phyloP scores from a whole-genome alignment of 306 rosid species.

The Potentilla sterilis region DNA sequence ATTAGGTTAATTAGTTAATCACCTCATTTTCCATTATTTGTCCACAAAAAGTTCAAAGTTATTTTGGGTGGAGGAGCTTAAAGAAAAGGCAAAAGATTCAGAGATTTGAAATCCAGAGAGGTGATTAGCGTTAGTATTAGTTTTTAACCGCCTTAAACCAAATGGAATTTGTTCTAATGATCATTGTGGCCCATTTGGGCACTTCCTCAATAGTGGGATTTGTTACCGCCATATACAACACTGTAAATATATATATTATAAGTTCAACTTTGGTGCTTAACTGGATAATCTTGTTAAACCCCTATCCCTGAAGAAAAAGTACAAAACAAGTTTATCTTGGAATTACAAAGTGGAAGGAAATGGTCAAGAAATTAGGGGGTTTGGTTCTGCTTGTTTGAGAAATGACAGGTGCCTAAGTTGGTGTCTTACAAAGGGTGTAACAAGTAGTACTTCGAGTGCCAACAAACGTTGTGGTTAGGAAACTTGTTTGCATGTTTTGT shows the following conservation, averaged over 20 bases:
- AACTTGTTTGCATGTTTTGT: slow-evolving; percentile 29
- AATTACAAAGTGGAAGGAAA: slow-evolving; percentile 43
- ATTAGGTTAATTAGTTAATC: neutral
- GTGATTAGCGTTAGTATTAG: slow-evolving; percentile 30
- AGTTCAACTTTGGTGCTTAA: slow-evolving; percentile 20
- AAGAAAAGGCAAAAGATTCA: slow-evolving; percentile 28
- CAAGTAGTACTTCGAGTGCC: slow-evolving; percentile 12
- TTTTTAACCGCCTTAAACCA: slow-evolving; percentile 42
- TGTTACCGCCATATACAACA: neutral
- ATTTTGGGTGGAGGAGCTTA: slow-evolving; percentile 26
- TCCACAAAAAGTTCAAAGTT: neutral
- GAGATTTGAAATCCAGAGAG: slow-evolving; percentile 23
- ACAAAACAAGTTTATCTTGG: slow-evolving; percentile 47
- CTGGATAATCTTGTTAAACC: slow-evolving; percentile 54
- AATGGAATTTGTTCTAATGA: slow-evolving; percentile 26
- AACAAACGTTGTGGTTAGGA: slow-evolving; percentile 34
- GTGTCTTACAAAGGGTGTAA: slow-evolving; percentile 7
- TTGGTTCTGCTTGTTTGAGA: slow-evolving; percentile 14
- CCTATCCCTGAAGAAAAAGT: slow-evolving; percentile 29
- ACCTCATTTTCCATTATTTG: neutral
- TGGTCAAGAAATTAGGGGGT: neutral
- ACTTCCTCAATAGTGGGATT: slow-evolving; percentile 25
- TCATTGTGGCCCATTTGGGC: slow-evolving; percentile 23
- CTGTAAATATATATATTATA: neutral
- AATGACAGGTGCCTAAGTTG: slow-evolving; percentile 37